Conservation (phyloP, 352 stramenopile species). For the Thalassiosira exigua region DNA sequence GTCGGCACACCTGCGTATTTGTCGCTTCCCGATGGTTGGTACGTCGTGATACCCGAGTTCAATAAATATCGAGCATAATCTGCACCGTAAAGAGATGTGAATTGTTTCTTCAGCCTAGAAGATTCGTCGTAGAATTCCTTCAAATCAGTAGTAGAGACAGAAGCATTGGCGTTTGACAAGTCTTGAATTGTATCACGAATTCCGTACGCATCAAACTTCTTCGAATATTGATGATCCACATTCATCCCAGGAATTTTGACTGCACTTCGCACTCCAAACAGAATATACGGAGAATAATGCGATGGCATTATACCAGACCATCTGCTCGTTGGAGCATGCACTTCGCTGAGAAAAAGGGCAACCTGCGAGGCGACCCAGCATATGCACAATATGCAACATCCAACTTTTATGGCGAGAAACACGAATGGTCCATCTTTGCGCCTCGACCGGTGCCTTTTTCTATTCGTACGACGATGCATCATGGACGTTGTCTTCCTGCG, state of each 20-base stretch:
- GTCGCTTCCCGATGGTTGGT: background rate
- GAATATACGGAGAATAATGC: too few species aligned
- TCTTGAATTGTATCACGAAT: slow-evolving; percentile 10
- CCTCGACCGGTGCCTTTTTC: too few species aligned
- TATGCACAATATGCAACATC: slow-evolving; percentile 8
- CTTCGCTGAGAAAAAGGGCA: background rate
- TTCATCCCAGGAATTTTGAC: too few species aligned
- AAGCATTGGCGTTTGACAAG: background rate
- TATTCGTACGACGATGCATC: too few species aligned
- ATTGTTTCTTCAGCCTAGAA: slow-evolving; percentile 34
- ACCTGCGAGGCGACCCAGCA: slow-evolving; percentile 6
- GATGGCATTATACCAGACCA: too few species aligned
- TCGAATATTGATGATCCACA: too few species aligned
- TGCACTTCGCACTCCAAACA: too few species aligned
- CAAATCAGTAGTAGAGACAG: too few species aligned
- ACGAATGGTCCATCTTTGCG: background rate
- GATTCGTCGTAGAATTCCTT: slow-evolving; percentile 20
- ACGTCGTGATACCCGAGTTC: slow-evolving; percentile 22
- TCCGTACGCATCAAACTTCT: slow-evolving; percentile 18
- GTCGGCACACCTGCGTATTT: slow-evolving; percentile 1
- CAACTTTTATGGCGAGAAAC: slow-evolving; percentile 1
- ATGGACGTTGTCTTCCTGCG: too few species aligned
- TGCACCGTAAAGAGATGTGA: slow-evolving; percentile 57
- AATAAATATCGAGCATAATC: slow-evolving; percentile 59
- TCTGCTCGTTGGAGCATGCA: too few species aligned